A percentile compares a stretch with the other conserved stretches of the same genome.
phyloP scores from a whole-genome alignment of 129 eudicot genomes.

The Artemisia argyi region DNA sequence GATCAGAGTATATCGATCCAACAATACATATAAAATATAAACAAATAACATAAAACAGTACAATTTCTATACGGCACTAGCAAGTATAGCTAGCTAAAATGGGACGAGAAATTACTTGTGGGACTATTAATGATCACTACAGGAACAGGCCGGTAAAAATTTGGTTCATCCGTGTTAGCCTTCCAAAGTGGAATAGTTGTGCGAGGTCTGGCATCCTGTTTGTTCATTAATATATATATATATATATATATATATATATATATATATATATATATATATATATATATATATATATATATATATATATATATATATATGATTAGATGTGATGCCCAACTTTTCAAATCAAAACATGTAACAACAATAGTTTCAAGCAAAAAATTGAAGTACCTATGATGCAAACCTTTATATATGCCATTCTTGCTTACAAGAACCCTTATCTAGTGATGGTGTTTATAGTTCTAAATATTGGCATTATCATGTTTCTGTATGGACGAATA shows the following conservation, averaged over 20 bases:
- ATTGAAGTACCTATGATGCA: too few species aligned
- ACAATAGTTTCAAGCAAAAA: too few species aligned
- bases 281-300: too few species aligned
- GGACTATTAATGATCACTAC: conserved; percentile 62
- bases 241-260: too few species aligned
- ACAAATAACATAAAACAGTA: conserved; percentile 23
- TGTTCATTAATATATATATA: conserved; percentile 15
- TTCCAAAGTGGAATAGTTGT: conserved; percentile 67
- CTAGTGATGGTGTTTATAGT: too few species aligned
- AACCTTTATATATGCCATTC: too few species aligned
- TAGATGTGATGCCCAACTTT: background rate
- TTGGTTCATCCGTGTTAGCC: conserved; percentile 79
- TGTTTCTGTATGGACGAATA: too few species aligned
- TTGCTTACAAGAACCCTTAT: too few species aligned
- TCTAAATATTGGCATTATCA: too few species aligned
- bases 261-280: too few species aligned
- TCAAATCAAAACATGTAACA: background rate
- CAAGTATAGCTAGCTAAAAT: conserved; percentile 18
- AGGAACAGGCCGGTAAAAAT: conserved; percentile 68
- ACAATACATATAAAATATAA: conserved; percentile 46
- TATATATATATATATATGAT: too few species aligned
- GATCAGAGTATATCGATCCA: too few species aligned
- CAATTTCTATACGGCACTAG: background rate
- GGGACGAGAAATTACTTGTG: conserved; percentile 51
- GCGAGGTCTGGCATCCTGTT: conserved; percentile 92